Percentiles rank a stretch among this genome's conserved stretches.
These are phyloP conservation scores for Neurospora sp. DNA, from an alignment of 2,329 filamentous ascomycete genomes.

Conservation along the genomic window DNA sequence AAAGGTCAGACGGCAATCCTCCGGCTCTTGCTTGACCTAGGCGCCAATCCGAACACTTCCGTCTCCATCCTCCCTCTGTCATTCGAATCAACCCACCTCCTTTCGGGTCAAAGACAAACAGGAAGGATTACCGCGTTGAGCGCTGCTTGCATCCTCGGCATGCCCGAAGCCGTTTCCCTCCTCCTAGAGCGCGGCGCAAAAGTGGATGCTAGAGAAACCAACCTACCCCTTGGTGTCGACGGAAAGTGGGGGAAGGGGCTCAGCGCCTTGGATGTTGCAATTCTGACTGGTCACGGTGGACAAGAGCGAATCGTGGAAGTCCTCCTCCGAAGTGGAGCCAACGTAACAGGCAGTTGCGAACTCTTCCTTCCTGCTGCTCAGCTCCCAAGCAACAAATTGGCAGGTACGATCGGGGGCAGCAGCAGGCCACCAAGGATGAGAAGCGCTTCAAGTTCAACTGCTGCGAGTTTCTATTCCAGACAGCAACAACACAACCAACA, in stretches of 20 bases:
- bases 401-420: neutral
- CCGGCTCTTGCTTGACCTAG: constrained; percentile 13
- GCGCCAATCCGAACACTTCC: constrained; percentile 11
- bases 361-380: neutral
- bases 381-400: neutral
- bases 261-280: constrained; percentile 15
- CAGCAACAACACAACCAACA: neutral
- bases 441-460: neutral
- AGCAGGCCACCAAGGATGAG: neutral
- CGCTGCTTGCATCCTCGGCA: constrained; percentile 6
- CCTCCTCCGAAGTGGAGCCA: constrained; percentile 8
- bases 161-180: constrained; percentile 6
- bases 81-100: neutral
- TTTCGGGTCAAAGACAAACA: neutral
- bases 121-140: constrained; percentile 6
- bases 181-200: constrained; percentile 10
- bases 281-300: constrained; percentile 2
- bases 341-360: neutral
- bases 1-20: constrained; percentile 13
- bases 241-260: constrained; percentile 2
- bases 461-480: neutral
- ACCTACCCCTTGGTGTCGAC: neutral
- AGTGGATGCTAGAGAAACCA: constrained; percentile 3
- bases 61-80: neutral
- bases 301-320: constrained; percentile 5